phyloP scores from a whole-genome alignment of 441 rosid species.

The Pelargonium fulgidum region DNA sequence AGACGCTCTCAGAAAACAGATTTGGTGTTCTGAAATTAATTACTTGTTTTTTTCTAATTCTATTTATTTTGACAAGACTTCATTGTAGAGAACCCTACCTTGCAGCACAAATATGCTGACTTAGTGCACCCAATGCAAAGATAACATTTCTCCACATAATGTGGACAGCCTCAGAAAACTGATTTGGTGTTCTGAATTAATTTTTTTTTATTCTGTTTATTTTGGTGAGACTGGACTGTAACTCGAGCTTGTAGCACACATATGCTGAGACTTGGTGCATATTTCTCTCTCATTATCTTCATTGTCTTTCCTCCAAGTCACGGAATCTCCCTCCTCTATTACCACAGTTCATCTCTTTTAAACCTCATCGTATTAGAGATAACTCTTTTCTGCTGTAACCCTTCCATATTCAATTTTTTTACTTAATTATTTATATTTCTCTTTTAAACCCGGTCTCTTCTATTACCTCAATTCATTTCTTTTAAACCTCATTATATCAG shows the following conservation, averaged over 20 bases:
- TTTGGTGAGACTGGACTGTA: background rate
- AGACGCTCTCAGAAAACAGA: too few relatives aligned
- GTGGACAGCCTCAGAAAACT: background rate
- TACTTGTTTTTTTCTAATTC: too few relatives aligned
- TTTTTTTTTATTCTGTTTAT: background rate
- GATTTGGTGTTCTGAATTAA: background rate
- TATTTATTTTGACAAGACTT: too few relatives aligned
- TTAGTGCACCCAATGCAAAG: too few relatives aligned
- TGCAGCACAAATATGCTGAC: too few relatives aligned
- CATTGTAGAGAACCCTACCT: too few relatives aligned
- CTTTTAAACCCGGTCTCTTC: background rate
- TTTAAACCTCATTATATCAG: background rate
- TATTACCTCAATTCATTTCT: background rate
- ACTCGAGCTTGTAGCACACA: background rate
- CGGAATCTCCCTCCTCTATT: background rate
- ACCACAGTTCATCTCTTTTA: background rate
- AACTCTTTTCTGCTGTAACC: background rate
- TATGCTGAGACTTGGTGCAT: background rate
- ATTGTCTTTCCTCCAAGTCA: background rate
- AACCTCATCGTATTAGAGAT: background rate
- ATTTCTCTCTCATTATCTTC: background rate
- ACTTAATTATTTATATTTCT: too few relatives aligned
- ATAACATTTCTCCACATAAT: background rate
- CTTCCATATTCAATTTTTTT: background rate
- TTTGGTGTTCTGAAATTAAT: too few relatives aligned